phyloP scores from a whole-genome alignment of 352 stramenopile species.

The Globisporangium megalacanthum region DNA sequence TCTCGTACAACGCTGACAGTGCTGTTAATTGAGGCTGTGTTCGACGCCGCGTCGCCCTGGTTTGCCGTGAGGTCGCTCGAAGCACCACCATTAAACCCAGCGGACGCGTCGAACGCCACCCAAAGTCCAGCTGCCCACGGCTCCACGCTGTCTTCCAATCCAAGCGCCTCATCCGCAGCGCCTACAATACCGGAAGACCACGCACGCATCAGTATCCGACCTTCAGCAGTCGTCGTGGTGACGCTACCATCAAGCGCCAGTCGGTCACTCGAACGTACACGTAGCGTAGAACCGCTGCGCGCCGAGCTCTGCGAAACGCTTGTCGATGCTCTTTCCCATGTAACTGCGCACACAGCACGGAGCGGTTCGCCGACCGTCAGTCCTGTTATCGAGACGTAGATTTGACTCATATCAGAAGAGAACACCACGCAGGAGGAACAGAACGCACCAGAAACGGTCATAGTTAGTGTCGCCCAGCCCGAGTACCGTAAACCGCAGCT shows the following conservation, averaged over 20 bases:
- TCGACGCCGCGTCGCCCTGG: constrained; percentile 8
- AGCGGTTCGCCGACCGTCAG: not conserved
- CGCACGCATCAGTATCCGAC: not conserved
- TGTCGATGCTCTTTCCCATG: constrained; percentile 88
- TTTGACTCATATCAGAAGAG: not conserved
- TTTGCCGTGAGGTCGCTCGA: constrained; percentile 20
- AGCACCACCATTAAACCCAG: constrained; percentile 9
- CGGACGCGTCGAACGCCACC: constrained; percentile 37
- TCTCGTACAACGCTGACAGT: not conserved
- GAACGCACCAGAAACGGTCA: constrained; percentile 90
- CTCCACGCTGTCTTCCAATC: constrained; percentile 93
- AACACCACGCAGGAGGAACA: not conserved
- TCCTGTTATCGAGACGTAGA: not conserved
- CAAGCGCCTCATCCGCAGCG: constrained; percentile 92
- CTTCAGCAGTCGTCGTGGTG: too few relatives aligned
- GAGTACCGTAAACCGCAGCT: constrained; percentile 85
- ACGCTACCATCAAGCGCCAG: too few relatives aligned
- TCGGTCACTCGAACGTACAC: constrained; percentile 17
- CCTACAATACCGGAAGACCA: constrained; percentile 18
- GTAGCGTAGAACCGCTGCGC: constrained; percentile 72
- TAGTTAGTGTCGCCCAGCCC: constrained; percentile 97
- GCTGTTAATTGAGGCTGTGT: not conserved
- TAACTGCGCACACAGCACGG: constrained; percentile 30
- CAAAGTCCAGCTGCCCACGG: constrained; percentile 79
- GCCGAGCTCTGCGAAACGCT: constrained; percentile 84